Evolutionary conservation across 495 filamentous ascomycete species (phyloP).

Genomic region (Aspergillus steynii): DNA sequence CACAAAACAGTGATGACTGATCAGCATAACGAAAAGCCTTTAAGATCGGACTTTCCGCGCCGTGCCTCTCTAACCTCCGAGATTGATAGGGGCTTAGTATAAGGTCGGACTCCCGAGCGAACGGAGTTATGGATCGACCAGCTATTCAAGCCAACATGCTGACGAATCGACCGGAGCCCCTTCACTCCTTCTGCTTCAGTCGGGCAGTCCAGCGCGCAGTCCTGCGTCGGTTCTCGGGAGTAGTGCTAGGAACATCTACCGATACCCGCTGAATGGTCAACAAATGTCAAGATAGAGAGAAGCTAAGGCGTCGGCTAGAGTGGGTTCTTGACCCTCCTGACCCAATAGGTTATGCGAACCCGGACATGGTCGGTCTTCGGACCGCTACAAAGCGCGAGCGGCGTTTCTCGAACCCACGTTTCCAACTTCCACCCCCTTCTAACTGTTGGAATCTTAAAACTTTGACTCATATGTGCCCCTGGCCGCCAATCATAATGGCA

Average conservation of each 20-base stretch:
- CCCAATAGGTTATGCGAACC: not conserved
- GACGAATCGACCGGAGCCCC: not conserved
- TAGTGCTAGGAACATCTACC: not conserved
- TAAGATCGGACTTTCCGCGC: not conserved
- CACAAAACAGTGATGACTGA: not conserved
- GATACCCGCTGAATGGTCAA: not conserved
- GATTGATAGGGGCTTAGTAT: not conserved
- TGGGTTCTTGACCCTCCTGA: constrained; percentile 2
- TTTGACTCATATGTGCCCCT: not conserved
- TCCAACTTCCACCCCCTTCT: not conserved
- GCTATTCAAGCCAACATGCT: not conserved
- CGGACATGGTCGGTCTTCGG: constrained; percentile 2
- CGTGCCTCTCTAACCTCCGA: not conserved
- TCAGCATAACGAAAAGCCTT: not conserved
- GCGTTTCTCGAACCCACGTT: not conserved
- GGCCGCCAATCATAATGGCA: not conserved
- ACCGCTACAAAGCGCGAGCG: not conserved
- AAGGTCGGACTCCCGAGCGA: not conserved
- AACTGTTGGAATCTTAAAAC: not conserved
- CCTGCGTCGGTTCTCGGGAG: not conserved
- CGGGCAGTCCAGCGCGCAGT: not conserved
- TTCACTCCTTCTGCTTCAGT: not conserved
- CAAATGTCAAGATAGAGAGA: constrained; percentile 7
- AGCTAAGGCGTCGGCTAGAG: constrained; percentile 8
- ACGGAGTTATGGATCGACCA: not conserved